These are phyloP conservation scores for Gaillardinia entomophila DNA, from an alignment of 805 yeast genomes.

Conservation along the genomic window DNA sequence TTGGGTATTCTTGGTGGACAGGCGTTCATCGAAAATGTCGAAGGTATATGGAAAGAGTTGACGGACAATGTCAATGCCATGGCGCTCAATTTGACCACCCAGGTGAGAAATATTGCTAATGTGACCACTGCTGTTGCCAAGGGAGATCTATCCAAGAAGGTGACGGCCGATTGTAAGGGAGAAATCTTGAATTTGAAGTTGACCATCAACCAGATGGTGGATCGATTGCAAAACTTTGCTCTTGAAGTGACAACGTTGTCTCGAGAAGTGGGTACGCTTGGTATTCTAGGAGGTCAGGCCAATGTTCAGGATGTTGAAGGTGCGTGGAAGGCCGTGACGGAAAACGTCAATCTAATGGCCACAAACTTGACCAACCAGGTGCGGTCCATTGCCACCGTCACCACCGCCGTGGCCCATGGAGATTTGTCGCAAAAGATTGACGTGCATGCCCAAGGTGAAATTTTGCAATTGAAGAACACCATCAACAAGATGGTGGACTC, in stretches of 20 bases:
- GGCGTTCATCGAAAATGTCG: constrained; percentile 71
- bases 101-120: constrained; percentile 81
- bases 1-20: constrained; percentile 88
- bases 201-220: constrained; percentile 48
- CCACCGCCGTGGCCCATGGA: constrained; percentile 90
- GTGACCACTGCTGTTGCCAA: constrained; percentile 86
- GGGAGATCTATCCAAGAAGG: constrained; percentile 76
- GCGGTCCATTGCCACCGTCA: constrained; percentile 82
- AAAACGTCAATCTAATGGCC: constrained; percentile 43
- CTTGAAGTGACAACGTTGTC: constrained; percentile 42
- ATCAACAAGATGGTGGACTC: constrained; percentile 93
- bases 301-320: constrained; percentile 48
- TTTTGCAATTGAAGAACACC: constrained; percentile 76
- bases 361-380: constrained; percentile 65
- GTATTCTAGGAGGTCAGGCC: constrained; percentile 46
- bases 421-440: constrained; percentile 80
- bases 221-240: constrained; percentile 43
- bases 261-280: constrained; percentile 43
- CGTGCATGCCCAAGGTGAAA: constrained; percentile 89
- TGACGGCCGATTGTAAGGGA: constrained; percentile 73
- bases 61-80: constrained; percentile 86
- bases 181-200: constrained; percentile 41
- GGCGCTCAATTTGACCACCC: constrained; percentile 84
- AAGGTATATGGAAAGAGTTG: constrained; percentile 83
- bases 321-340: constrained; percentile 46